Evolutionary conservation across 805 yeast species (phyloP).

Genomic region (Clavispora asparagi): DNA sequence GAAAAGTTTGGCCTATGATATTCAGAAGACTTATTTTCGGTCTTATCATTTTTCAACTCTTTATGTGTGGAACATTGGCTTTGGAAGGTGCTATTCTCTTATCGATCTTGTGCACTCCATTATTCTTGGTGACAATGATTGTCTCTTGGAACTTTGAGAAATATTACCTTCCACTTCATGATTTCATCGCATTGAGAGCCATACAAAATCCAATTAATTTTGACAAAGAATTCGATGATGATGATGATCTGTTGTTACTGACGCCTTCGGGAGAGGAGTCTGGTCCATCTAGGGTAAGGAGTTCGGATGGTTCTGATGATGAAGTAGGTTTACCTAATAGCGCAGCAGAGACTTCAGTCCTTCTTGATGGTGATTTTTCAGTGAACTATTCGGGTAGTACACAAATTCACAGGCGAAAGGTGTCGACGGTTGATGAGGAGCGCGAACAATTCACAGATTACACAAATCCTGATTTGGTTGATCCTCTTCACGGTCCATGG

Average conservation of each 20-base stretch:
- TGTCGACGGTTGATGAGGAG: conserved; percentile 53
- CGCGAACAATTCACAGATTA: conserved; percentile 48
- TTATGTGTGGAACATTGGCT: conserved; percentile 61
- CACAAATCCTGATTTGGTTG: conserved; percentile 43
- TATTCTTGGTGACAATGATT: conserved; percentile 41
- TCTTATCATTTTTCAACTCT: conserved; percentile 50
- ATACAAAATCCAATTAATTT: conserved; percentile 40
- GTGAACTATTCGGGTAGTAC: conserved; percentile 5
- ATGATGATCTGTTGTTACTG: conserved; percentile 20
- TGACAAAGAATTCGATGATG: conserved; percentile 40
- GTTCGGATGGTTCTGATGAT: not conserved
- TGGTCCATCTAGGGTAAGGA: not conserved
- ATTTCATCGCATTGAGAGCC: conserved; percentile 56
- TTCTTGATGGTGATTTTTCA: conserved; percentile 14
- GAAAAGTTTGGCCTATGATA: conserved; percentile 63
- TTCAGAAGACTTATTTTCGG: conserved; percentile 54
- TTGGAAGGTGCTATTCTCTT: conserved; percentile 51
- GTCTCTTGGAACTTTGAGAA: conserved; percentile 48
- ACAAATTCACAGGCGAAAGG: conserved; percentile 25
- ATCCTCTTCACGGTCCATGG: conserved; percentile 52
- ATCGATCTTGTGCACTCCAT: conserved; percentile 45
- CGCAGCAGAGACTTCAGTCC: conserved; percentile 6
- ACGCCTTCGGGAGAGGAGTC: not conserved
- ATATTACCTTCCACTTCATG: conserved; percentile 48
- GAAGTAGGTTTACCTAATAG: not conserved